phyloP scores from a whole-genome alignment of 805 yeast species.

The Saccharomycopsis fermentans region DNA sequence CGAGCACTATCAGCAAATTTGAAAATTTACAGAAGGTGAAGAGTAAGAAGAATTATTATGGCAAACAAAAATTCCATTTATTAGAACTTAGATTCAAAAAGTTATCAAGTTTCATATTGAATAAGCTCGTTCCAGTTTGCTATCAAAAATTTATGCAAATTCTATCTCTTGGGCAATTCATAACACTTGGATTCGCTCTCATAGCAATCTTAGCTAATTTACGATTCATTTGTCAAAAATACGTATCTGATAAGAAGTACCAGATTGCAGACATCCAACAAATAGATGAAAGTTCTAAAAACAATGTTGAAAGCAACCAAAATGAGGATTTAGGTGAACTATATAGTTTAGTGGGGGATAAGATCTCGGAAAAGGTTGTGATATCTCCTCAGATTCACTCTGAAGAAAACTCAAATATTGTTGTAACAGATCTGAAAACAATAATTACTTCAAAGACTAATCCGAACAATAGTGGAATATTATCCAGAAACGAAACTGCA shows the following conservation, averaged over 20 bases:
- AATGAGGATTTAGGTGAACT: not conserved
- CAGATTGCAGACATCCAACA: not conserved
- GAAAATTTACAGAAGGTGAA: constrained; percentile 6
- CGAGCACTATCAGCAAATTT: not conserved
- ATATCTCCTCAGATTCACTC: not conserved
- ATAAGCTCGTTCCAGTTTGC: constrained; percentile 26
- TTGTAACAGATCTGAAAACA: not conserved
- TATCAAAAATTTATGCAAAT: constrained; percentile 39
- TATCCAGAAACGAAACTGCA: not conserved
- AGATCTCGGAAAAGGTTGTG: not conserved
- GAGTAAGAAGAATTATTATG: not conserved
- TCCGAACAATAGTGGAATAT: not conserved
- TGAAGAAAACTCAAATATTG: not conserved
- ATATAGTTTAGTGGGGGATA: not conserved
- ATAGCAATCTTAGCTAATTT: constrained; percentile 34
- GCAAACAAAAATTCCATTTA: not conserved
- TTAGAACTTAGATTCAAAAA: not conserved
- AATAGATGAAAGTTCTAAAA: not conserved
- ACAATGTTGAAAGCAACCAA: no score
- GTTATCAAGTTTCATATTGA: not conserved
- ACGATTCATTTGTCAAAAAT: constrained; percentile 13
- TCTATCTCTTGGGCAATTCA: constrained; percentile 42
- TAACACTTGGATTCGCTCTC: constrained; percentile 42
- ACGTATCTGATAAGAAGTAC: not conserved
- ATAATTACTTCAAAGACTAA: not conserved